Conservation (phyloP, 768 basidiomycete genomes). For the Russula olivacea region DNA sequence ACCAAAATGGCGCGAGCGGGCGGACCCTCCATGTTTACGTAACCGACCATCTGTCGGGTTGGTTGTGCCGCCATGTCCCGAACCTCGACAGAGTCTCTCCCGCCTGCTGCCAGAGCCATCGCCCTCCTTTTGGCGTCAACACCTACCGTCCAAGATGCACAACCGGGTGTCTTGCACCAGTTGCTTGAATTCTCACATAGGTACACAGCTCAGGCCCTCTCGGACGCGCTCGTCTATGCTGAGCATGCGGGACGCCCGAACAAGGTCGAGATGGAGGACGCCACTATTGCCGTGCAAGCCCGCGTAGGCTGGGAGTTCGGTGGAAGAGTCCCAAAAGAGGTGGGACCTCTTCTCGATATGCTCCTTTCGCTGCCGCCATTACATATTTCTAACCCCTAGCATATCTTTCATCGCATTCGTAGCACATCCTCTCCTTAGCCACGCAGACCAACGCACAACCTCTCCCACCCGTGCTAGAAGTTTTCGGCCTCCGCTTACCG, state of each 20-base stretch:
- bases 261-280: constrained; percentile 80
- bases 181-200: constrained; percentile 82
- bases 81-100: constrained; percentile 49
- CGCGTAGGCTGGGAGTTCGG: constrained; percentile 92
- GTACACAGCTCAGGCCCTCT: constrained; percentile 76
- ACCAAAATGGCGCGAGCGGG: no score
- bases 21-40: neutral
- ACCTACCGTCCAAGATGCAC: constrained; percentile 78
- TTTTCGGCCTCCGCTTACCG: constrained; percentile 82
- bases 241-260: constrained; percentile 77
- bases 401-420: neutral
- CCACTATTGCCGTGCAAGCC: constrained; percentile 76
- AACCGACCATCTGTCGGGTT: neutral
- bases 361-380: neutral
- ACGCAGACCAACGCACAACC: constrained; percentile 77
- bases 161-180: constrained; percentile 81
- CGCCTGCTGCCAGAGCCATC: constrained; percentile 80
- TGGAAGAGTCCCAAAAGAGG: constrained; percentile 85
- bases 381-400: neutral
- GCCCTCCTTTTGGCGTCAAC: constrained; percentile 79
- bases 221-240: constrained; percentile 81
- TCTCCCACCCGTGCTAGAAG: constrained; percentile 79
- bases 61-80: constrained; percentile 35
- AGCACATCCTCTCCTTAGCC: constrained; percentile 78
- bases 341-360: constrained; percentile 28